phyloP scores from a whole-genome alignment of 805 yeast genomes.

The Saccharomycopsis sp. region DNA sequence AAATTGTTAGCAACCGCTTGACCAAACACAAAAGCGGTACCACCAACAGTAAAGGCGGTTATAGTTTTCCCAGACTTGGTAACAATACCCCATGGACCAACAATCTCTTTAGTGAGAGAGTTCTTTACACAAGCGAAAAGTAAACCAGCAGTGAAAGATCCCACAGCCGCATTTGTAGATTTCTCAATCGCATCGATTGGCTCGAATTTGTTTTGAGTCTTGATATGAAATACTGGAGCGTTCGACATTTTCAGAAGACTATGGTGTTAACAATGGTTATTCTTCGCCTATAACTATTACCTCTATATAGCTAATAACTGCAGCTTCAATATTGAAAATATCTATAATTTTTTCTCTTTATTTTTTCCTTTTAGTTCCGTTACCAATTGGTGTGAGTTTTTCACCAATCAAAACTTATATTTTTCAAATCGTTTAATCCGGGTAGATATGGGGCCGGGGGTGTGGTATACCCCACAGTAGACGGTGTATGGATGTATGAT shows the following conservation, averaged over 20 bases:
- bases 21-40: slow-evolving; percentile 37
- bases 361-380: background rate
- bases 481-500: too few species aligned
- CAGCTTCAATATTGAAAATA: background rate
- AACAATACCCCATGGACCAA: slow-evolving; percentile 32
- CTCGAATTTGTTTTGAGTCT: slow-evolving; percentile 29
- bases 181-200: slow-evolving; percentile 51
- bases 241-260: background rate
- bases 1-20: slow-evolving; percentile 48
- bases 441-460: background rate
- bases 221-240: slow-evolving; percentile 13
- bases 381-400: background rate
- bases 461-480: background rate
- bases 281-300: background rate
- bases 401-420: background rate
- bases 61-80: slow-evolving; percentile 28
- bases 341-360: background rate
- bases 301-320: background rate
- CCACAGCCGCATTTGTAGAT: slow-evolving; percentile 40
- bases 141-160: slow-evolving; percentile 41
- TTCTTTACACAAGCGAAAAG: slow-evolving; percentile 43
- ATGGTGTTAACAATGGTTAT: background rate
- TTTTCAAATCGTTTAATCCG: background rate
- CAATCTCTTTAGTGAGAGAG: slow-evolving; percentile 37
- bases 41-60: slow-evolving; percentile 37